Conservation (phyloP, 148 eudicot species). For the Cornus controversa region DNA sequence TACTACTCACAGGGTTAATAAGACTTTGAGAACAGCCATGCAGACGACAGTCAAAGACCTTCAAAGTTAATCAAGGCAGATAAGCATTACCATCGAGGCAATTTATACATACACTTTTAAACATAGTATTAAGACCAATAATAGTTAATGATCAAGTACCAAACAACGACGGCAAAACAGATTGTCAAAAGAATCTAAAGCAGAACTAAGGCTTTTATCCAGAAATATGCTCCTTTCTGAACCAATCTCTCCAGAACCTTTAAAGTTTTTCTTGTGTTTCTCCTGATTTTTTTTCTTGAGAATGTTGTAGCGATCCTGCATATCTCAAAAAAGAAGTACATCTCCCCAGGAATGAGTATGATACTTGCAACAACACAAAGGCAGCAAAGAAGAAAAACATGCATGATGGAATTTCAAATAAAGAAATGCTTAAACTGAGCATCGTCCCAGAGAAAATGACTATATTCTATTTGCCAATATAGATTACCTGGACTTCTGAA, state of each 20-base stretch:
- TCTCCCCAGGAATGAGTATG: constrained; percentile 1
- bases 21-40: constrained; percentile 84
- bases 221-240: constrained; percentile 32
- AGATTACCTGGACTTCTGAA: constrained; percentile 63
- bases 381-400: background rate
- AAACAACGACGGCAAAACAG: constrained; percentile 96
- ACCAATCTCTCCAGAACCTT: constrained; percentile 18
- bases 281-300: constrained; percentile 50
- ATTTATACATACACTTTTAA: background rate
- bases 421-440: background rate
- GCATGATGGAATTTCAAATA: constrained; percentile 5
- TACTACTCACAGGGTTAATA: constrained; percentile 45
- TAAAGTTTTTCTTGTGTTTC: constrained; percentile 14
- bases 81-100: background rate
- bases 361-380: background rate
- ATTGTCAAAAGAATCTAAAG: constrained; percentile 86
- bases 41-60: constrained; percentile 92
- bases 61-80: constrained; percentile 15
- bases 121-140: background rate
- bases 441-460: background rate
- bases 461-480: background rate
- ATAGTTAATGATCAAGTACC: constrained; percentile 42
- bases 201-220: constrained; percentile 65
- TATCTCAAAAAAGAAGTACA: constrained; percentile 16
- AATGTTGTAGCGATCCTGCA: constrained; percentile 66